Conservation (phyloP, 768 basidiomycete species). For the Leccinum longicurvipes region DNA sequence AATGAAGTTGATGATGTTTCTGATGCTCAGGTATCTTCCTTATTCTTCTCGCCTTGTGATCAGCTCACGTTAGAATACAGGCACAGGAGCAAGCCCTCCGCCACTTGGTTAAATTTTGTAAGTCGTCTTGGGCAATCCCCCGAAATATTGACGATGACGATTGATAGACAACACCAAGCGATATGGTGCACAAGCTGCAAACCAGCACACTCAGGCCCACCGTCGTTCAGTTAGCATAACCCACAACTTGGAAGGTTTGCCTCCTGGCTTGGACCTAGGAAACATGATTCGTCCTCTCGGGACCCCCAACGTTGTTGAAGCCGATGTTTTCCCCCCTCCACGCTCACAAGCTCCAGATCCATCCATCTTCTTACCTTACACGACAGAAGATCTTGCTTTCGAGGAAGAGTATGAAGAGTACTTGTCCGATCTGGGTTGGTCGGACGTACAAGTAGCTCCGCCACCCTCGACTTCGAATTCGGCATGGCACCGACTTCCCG, state of each 20-base stretch:
- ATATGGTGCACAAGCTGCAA: conserved; percentile 63
- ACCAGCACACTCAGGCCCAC: conserved; percentile 57
- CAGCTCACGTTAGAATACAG: conserved; percentile 39
- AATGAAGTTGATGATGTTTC: conserved; percentile 87
- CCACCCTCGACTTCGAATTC: conserved; percentile 37
- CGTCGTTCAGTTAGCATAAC: conserved; percentile 82
- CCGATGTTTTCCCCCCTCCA: conserved; percentile 93
- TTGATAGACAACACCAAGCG: conserved; percentile 81
- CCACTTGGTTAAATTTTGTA: conserved; percentile 92
- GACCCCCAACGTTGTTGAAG: conserved; percentile 74
- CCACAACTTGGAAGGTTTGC: conserved; percentile 73
- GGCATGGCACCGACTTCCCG: conserved; percentile 83
- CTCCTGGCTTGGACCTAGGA: conserved; percentile 70
- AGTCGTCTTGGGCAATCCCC: conserved; percentile 27
- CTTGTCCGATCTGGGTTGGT: conserved; percentile 80
- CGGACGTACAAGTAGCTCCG: conserved; percentile 50
- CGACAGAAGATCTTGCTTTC: conserved; percentile 90
- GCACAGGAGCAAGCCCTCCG: conserved; percentile 94
- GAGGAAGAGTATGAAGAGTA: conserved; percentile 98
- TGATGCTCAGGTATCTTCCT: conserved; percentile 74
- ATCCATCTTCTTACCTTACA: conserved; percentile 84
- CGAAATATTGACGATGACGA: conserved; percentile 7
- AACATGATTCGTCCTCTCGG: conserved; percentile 71
- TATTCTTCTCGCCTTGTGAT: neutral
- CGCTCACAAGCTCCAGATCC: conserved; percentile 84